A percentile compares a stretch with the other conserved stretches of the same genome.
These are phyloP conservation scores for Earliella scabrosa DNA, from an alignment of 1,284 basidiomycete species.

Conservation along the genomic window DNA sequence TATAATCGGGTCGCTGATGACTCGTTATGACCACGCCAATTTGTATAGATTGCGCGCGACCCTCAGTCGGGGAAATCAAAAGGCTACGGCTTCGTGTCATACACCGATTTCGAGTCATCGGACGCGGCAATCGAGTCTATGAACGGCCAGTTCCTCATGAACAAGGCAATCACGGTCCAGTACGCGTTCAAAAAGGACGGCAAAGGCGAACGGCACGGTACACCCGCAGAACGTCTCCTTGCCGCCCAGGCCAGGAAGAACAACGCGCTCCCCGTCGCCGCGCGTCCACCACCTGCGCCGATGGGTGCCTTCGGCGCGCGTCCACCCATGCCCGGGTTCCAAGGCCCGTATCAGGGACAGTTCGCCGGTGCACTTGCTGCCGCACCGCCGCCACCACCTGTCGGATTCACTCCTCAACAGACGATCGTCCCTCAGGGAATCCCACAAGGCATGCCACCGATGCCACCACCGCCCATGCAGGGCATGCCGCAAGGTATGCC, in stretches of 20 bases:
- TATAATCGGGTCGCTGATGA: background rate
- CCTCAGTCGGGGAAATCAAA: constrained; percentile 85
- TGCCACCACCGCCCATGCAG: constrained; percentile 38
- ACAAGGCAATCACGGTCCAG: constrained; percentile 95
- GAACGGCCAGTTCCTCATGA: constrained; percentile 98
- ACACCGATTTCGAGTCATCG: constrained; percentile 96
- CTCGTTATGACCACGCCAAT: constrained; percentile 2
- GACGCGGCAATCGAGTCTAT: constrained; percentile 97
- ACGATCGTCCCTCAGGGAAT: constrained; percentile 53
- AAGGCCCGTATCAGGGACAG: constrained; percentile 83
- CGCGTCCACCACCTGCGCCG: constrained; percentile 71
- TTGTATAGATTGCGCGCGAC: constrained; percentile 85
- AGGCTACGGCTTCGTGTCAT: constrained; percentile 96
- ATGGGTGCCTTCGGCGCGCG: constrained; percentile 62
- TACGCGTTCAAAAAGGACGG: constrained; percentile 99
- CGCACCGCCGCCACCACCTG: constrained; percentile 63
- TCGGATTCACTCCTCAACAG: constrained; percentile 73
- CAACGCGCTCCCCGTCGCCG: constrained; percentile 79
- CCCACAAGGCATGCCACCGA: constrained; percentile 38
- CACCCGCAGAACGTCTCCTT: constrained; percentile 91
- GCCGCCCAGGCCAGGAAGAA: constrained; percentile 96
- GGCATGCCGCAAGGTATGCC: constrained; percentile 45
- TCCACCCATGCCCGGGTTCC: constrained; percentile 65
- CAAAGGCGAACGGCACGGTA: constrained; percentile 97
- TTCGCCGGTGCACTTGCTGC: constrained; percentile 83